Evolutionary conservation across 1,139 yeast species (phyloP).

Genomic region (Arxiozyma slooffiae): DNA sequence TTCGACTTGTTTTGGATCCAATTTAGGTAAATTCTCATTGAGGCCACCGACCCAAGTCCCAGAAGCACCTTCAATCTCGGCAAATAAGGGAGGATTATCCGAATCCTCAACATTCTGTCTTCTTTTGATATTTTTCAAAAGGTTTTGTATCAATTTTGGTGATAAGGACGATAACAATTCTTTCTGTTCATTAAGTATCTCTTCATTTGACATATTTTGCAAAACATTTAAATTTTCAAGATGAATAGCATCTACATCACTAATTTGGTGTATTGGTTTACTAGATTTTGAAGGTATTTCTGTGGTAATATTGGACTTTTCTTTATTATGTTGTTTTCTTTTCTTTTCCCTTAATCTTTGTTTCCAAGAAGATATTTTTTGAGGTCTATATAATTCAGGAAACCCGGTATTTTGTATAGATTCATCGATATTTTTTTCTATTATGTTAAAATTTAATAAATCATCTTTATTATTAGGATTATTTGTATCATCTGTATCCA

Average conservation of each 20-base stretch:
- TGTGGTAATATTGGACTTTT: conserved; percentile 5
- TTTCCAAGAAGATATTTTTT: conserved; percentile 35
- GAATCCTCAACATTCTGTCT: conserved; percentile 19
- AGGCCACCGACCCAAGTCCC: conserved; percentile 70
- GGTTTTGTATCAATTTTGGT: conserved; percentile 54
- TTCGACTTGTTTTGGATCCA: conserved; percentile 29
- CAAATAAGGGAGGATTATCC: conserved; percentile 27
- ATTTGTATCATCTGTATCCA: conserved; percentile 29
- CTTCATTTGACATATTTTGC: conserved; percentile 54
- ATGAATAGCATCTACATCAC: conserved; percentile 51
- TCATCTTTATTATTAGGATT: conserved; percentile 4
- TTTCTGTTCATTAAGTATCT: conserved; percentile 53
- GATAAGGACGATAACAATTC: conserved; percentile 60
- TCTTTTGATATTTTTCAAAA: conserved; percentile 38
- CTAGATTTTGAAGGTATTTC: background rate
- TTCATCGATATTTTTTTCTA: background rate
- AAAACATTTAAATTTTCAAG: conserved; percentile 60
- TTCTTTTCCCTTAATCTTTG: conserved; percentile 31
- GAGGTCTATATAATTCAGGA: conserved; percentile 34
- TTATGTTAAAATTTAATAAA: conserved; percentile 5
- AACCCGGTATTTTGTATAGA: conserved; percentile 32
- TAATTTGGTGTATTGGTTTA: background rate
- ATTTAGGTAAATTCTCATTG: conserved; percentile 31
- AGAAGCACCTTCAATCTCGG: conserved; percentile 52
- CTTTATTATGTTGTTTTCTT: conserved; percentile 8